Conservation (phyloP, 2,329 filamentous ascomycete species). For the Aureobasidium sp. region DNA sequence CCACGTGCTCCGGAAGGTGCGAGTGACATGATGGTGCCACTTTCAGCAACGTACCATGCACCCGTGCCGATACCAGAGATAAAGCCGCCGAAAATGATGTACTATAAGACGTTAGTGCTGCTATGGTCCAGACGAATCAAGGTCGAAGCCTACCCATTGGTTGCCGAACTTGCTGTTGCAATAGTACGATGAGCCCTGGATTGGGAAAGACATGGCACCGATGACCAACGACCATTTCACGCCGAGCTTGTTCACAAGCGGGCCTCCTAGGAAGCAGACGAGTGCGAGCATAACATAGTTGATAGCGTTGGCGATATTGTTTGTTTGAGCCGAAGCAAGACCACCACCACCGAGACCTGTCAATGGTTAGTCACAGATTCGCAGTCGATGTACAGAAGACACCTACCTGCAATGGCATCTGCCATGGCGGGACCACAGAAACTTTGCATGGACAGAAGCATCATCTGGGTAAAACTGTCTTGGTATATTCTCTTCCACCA, state of each 20-base stretch:
- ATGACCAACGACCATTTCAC: constrained; percentile 10
- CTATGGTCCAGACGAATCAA: background rate
- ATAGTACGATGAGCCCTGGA: constrained; percentile 9
- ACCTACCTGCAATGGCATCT: constrained; percentile 10
- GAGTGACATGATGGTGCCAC: constrained; percentile 2
- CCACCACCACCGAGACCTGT: constrained; percentile 11
- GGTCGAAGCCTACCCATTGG: background rate
- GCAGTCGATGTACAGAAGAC: too few species aligned
- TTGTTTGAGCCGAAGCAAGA: constrained; percentile 3
- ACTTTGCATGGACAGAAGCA: constrained; percentile 39
- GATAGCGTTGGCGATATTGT: constrained; percentile 5
- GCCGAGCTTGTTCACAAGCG: constrained; percentile 9
- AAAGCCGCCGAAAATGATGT: constrained; percentile 36
- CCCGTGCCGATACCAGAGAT: constrained; percentile 7
- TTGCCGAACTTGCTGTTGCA: constrained; percentile 13
- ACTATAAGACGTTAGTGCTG: constrained; percentile 33
- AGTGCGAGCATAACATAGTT: constrained; percentile 7
- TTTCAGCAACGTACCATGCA: constrained; percentile 7
- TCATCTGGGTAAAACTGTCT: constrained; percentile 42
- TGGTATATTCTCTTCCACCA: constrained; percentile 38
- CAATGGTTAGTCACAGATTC: background rate
- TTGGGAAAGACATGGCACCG: constrained; percentile 8
- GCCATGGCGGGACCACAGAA: constrained; percentile 11
- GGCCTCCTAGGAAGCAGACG: constrained; percentile 7
- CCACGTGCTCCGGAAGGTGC: constrained; percentile 5